phyloP scores from a whole-genome alignment of 208 protist species.

The Crithidia expoeki region DNA sequence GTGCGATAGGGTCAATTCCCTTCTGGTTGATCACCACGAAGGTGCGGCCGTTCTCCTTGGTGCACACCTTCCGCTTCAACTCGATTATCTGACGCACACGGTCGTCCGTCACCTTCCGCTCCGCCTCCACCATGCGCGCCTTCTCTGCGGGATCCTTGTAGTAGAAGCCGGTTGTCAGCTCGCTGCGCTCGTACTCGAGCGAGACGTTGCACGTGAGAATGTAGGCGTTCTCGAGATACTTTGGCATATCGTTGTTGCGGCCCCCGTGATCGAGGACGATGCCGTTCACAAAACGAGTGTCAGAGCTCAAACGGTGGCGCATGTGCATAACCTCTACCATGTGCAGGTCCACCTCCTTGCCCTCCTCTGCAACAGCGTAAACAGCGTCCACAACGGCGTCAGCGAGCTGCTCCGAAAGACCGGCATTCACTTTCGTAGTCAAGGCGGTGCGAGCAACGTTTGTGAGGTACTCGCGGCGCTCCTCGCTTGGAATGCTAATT shows the following conservation, averaged over 20 bases:
- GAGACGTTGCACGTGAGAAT: conserved; percentile 99
- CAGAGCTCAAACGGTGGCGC: conserved; percentile 96
- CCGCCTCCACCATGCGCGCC: conserved; percentile 96
- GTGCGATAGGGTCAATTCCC: conserved; percentile 99
- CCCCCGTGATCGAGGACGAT: conserved; percentile 99
- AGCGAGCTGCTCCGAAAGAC: conserved; percentile 85
- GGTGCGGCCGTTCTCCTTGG: conserved; percentile 91
- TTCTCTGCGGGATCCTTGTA: conserved; percentile 98
- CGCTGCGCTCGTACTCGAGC: conserved; percentile 99
- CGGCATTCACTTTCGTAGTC: conserved; percentile 93
- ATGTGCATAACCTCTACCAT: conserved; percentile 99
- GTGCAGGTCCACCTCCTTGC: conserved; percentile 95
- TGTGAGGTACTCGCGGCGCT: conserved; percentile 93
- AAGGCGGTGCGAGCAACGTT: conserved; percentile 96
- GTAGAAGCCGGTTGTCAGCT: conserved; percentile 98
- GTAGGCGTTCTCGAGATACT: conserved; percentile 96
- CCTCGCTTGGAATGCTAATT: conserved; percentile 65
- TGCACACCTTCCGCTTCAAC: conserved; percentile 98
- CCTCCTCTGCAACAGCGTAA: conserved; percentile 77
- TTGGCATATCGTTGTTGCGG: conserved; percentile 99
- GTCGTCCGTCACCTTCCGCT: conserved; percentile 98
- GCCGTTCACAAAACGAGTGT: conserved; percentile 98
- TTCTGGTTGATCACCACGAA: conserved; percentile 99
- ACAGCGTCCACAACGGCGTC: conserved; percentile 98
- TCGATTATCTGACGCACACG: conserved; percentile 98